A percentile compares a stretch with the other conserved stretches of the same genome.
phyloP scores from a whole-genome alignment of 306 rosid species.

The Chamaecrista fasciculata region DNA sequence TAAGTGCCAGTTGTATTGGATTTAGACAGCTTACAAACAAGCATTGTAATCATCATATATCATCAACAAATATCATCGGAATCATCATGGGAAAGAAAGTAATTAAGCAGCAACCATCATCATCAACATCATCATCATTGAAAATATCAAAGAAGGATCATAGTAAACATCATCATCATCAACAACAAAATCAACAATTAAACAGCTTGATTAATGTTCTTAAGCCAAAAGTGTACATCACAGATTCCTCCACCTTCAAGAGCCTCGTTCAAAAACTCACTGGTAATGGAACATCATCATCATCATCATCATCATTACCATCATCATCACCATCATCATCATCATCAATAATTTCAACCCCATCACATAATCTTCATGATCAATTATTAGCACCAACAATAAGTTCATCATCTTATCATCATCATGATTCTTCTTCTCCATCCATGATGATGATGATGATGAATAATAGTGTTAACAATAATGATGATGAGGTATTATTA shows the following conservation, averaged over 20 bases:
- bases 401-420: too few relatives aligned
- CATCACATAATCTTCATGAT: slow-evolving; percentile 4
- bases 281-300: slow-evolving; percentile 33
- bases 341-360: slow-evolving; percentile 2
- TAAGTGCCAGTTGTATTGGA: slow-evolving; percentile 44
- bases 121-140: slow-evolving; percentile 21
- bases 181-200: slow-evolving; percentile 22
- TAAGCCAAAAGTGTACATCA: slow-evolving; percentile 50
- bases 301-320: neutral
- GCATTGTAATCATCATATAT: slow-evolving; percentile 26
- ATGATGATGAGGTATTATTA: neutral
- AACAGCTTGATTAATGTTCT: slow-evolving; percentile 42
- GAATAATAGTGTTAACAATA: neutral
- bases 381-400: too few relatives aligned
- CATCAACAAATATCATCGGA: neutral
- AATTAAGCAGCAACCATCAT: slow-evolving; percentile 5
- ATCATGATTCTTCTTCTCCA: slow-evolving; percentile 18
- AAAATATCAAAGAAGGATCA: slow-evolving; percentile 38
- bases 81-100: slow-evolving; percentile 40
- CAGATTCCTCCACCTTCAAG: slow-evolving; percentile 43
- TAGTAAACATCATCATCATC: neutral
- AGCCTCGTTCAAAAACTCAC: slow-evolving; percentile 49
- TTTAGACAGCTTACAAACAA: neutral
- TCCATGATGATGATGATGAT: slow-evolving; percentile 23
- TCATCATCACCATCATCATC: slow-evolving; percentile 9